These are phyloP conservation scores for Mycena galopus DNA, from an alignment of 768 basidiomycete genomes.

Conservation along the genomic window DNA sequence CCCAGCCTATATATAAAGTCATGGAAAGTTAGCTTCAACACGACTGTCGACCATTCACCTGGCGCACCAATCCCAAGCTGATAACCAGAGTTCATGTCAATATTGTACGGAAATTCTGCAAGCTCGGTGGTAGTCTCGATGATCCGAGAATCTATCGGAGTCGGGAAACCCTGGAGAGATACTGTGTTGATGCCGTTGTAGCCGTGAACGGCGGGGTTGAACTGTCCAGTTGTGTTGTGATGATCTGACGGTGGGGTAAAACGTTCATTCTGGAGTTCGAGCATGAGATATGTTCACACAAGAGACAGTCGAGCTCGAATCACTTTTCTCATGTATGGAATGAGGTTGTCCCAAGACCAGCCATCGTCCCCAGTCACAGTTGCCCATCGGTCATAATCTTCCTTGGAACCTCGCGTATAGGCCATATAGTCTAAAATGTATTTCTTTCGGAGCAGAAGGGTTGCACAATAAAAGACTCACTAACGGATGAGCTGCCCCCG, in stretches of 20 bases:
- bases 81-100: constrained; percentile 45
- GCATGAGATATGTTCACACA: not conserved
- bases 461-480: not conserved
- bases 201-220: constrained; percentile 44
- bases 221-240: constrained; percentile 46
- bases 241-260: constrained; percentile 42
- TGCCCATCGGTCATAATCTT: constrained; percentile 41
- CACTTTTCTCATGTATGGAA: constrained; percentile 39
- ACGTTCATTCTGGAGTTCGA: constrained; percentile 42
- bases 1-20: constrained; percentile 33
- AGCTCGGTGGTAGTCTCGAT: constrained; percentile 41
- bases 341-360: constrained; percentile 40
- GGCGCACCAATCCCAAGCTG: constrained; percentile 48
- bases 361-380: constrained; percentile 33
- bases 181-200: constrained; percentile 41
- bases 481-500: constrained; percentile 20
- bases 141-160: constrained; percentile 38
- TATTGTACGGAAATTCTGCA: constrained; percentile 32
- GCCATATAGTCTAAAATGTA: constrained; percentile 35
- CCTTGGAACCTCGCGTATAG: constrained; percentile 37
- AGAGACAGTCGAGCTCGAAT: not conserved
- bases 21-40: not conserved
- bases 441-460: not conserved
- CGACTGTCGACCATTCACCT: not conserved
- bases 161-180: constrained; percentile 39